These are phyloP conservation scores for Russula earlei DNA, from an alignment of 768 basidiomycete species.

Conservation along the genomic window DNA sequence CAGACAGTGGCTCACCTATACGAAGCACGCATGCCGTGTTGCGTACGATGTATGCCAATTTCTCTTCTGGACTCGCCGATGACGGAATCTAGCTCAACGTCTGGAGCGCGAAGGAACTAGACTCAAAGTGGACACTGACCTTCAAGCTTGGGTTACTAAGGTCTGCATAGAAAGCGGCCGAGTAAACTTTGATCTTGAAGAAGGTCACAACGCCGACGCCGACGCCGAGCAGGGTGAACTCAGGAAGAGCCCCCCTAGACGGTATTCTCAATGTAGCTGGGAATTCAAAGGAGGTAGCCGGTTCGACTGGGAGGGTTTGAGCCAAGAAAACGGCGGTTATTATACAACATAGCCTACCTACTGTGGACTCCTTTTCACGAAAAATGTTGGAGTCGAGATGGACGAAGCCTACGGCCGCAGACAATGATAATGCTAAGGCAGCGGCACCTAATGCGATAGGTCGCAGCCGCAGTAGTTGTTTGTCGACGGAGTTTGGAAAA, in stretches of 20 bases:
- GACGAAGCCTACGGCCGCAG: conserved; percentile 30
- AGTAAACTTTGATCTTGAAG: conserved; percentile 80
- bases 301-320: conserved; percentile 42
- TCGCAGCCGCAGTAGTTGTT: not conserved
- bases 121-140: conserved; percentile 29
- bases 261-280: conserved; percentile 56
- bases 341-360: conserved; percentile 8
- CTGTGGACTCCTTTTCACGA: conserved; percentile 7
- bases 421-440: conserved; percentile 26
- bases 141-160: conserved; percentile 52
- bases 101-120: not conserved
- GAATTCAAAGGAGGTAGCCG: conserved; percentile 65
- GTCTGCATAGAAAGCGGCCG: conserved; percentile 85
- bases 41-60: conserved; percentile 55
- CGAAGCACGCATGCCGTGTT: conserved; percentile 66
- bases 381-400: conserved; percentile 37
- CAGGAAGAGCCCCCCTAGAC: conserved; percentile 50
- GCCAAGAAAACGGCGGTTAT: not conserved
- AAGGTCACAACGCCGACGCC: conserved; percentile 89
- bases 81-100: conserved; percentile 37
- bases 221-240: conserved; percentile 66
- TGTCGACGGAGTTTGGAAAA: not conserved
- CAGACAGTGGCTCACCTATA: conserved; percentile 41
- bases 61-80: conserved; percentile 54
- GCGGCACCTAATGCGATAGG: conserved; percentile 5